These are phyloP conservation scores for Pisolithus thermaeus DNA, from an alignment of 1,284 basidiomycete species.

Conservation along the genomic window DNA sequence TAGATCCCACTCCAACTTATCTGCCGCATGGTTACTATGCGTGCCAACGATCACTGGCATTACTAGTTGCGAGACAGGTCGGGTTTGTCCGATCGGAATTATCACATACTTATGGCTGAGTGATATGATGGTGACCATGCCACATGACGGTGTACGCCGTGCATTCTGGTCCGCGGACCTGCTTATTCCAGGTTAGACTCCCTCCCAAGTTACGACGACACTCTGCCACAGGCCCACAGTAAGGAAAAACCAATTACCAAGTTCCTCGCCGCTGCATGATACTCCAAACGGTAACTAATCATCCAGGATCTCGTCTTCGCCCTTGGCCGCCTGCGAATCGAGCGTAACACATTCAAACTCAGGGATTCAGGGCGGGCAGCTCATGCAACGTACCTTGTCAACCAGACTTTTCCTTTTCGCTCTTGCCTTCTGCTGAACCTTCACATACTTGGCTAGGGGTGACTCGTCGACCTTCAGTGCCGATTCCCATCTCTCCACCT, in stretches of 20 bases:
- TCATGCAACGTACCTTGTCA: conserved; percentile 60
- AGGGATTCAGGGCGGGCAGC: neutral
- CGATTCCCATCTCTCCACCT: conserved; percentile 72
- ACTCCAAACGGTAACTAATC: conserved; percentile 26
- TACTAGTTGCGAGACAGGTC: neutral
- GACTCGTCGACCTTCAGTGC: conserved; percentile 58
- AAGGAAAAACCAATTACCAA: neutral
- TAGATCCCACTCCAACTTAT: too few species aligned
- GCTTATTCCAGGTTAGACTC: neutral
- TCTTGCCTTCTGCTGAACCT: conserved; percentile 75
- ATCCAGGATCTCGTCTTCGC: conserved; percentile 63
- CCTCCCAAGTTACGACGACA: neutral
- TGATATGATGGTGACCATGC: too few species aligned
- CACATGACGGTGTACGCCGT: neutral
- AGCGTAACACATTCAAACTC: neutral
- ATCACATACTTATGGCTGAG: neutral
- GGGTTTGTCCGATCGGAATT: neutral
- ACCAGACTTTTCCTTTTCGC: conserved; percentile 70
- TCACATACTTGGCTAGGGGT: conserved; percentile 76
- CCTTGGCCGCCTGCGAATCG: conserved; percentile 52
- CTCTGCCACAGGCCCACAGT: neutral
- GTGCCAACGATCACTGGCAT: too few species aligned
- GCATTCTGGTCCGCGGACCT: neutral
- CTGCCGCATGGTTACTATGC: too few species aligned
- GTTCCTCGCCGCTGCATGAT: neutral